Base-by-base conservation (phyloP, 768 basidiomycete species). In the Filobasidium floriforme region DNA sequence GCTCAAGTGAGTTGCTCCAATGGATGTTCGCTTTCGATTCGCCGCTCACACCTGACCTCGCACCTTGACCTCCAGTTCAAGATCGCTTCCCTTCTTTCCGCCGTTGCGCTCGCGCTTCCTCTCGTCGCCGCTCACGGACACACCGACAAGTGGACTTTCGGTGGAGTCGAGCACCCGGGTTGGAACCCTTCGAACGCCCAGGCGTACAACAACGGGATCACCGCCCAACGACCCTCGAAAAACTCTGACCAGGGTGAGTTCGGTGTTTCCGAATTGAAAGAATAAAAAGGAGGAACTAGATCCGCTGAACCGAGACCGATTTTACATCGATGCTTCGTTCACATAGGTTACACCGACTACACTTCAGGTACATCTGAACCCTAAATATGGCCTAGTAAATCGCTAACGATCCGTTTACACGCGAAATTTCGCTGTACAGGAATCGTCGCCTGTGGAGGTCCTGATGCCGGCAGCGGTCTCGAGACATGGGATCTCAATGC, bases 381-480 rank as follows among this genome's bases (percentile, higher is more conserved):
- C n/a, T n/a, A n/a, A n/a, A n/a, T n/a, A n/a, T n/a, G n/a, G n/a
- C n/a, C n/a, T n/a, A n/a, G n/a, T n/a, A n/a, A n/a, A n/a, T n/a
- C n/a, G n/a, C n/a, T n/a, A n/a, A n/a, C n/a, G n/a, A n/a, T n/a
- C n/a, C n/a, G n/a, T n/a, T n/a, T n/a, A n/a, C n/a, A n/a, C n/a
- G n/a, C n/a, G n/a, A n/a, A n/a, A n/a, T n/a, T n/a, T n/a, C n/a
- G n/a, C n/a, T n/a, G n/a, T n/a, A 37, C 32, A 37, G 32, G 32
- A 28, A 66, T 66, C 59, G 68, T 69, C 26, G 68, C 68, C 19
- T 66, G 65, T 60, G 68, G 68, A 63, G 68, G 68, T 41, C 19
- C 41, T 32, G 41, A 41, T 44, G 65, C 65, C 51, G 68, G 65
- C 22, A 49, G 65, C n/a, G 68, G 65, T 15, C 41, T 66, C 28